phyloP scores from a whole-genome alignment of 805 yeast species.

The Teunomyces atbi region DNA sequence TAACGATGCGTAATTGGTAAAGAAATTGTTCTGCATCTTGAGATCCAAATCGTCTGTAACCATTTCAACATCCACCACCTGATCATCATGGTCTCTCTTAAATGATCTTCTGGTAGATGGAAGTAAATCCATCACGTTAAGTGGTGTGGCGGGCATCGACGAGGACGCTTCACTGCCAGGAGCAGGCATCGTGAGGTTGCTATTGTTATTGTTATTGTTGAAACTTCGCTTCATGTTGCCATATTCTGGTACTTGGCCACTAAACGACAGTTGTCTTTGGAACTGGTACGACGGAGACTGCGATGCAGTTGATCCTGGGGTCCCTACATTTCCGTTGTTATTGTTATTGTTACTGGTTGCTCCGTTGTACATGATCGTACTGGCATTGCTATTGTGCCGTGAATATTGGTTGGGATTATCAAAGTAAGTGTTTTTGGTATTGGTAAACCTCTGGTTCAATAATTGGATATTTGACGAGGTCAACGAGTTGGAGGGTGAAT shows the following conservation, averaged over 20 bases:
- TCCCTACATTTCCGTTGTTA: constrained; percentile 4
- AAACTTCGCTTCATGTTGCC: neutral
- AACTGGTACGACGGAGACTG: constrained; percentile 7
- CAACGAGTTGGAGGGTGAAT: constrained; percentile 5
- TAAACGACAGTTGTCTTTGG: constrained; percentile 6
- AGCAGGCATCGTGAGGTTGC: neutral
- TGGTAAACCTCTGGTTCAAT: constrained; percentile 13
- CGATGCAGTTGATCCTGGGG: constrained; percentile 11
- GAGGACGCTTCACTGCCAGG: constrained; percentile 6
- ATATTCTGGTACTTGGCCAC: neutral
- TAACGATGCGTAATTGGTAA: constrained; percentile 21
- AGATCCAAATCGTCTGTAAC: constrained; percentile 8
- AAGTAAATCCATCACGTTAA: constrained; percentile 12
- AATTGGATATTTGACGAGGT: constrained; percentile 1
- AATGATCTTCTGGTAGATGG: constrained; percentile 5
- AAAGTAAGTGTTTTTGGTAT: constrained; percentile 16
- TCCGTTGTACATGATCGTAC: constrained; percentile 7
- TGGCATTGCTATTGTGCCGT: constrained; percentile 11
- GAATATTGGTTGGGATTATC: constrained; percentile 13
- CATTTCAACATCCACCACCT: constrained; percentile 7
- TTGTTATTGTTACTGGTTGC: neutral
- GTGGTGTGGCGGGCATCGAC: constrained; percentile 13
- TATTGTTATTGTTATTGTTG: neutral
- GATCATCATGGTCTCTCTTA: neutral
- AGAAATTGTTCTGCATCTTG: constrained; percentile 16